Evolutionary conservation across 371 early-diverging fungal genomes (phyloP).

Genomic region (Mucor sp.): DNA sequence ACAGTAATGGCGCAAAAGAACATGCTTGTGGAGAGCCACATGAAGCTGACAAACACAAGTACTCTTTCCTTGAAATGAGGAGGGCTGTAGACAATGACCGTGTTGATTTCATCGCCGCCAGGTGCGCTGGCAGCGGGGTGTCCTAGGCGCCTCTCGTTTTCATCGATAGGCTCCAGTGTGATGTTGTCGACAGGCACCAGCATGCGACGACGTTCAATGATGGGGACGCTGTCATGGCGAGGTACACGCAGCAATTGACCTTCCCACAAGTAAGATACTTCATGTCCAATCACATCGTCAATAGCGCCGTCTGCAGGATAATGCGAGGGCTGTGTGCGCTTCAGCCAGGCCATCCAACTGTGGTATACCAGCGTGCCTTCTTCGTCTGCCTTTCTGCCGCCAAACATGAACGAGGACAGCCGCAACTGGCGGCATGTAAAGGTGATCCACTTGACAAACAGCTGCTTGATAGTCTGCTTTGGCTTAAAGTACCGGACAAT

Average conservation of each 20-base stretch:
- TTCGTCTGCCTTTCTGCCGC: constrained; percentile 66
- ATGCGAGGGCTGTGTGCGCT: not conserved
- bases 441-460: constrained; percentile 65
- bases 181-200: constrained; percentile 16
- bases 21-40: constrained; percentile 53
- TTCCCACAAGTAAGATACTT: constrained; percentile 44
- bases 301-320: constrained; percentile 50
- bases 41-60: constrained; percentile 48
- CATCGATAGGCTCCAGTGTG: constrained; percentile 16
- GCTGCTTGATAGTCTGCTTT: constrained; percentile 35
- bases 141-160: constrained; percentile 55
- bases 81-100: constrained; percentile 67
- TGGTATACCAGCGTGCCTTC: constrained; percentile 24
- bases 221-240: constrained; percentile 33
- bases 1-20: constrained; percentile 40
- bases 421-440: constrained; percentile 61
- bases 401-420: constrained; percentile 83
- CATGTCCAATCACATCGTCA: constrained; percentile 36
- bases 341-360: constrained; percentile 16
- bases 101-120: constrained; percentile 44
- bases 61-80: constrained; percentile 60
- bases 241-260: constrained; percentile 60
- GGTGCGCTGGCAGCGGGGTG: constrained; percentile 51
- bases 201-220: constrained; percentile 17
- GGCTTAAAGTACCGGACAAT: constrained; percentile 56